Percentiles rank a stretch among this genome's conserved stretches.
phyloP scores from a whole-genome alignment of 2,329 filamentous ascomycete species.

The Fusarium musae region DNA sequence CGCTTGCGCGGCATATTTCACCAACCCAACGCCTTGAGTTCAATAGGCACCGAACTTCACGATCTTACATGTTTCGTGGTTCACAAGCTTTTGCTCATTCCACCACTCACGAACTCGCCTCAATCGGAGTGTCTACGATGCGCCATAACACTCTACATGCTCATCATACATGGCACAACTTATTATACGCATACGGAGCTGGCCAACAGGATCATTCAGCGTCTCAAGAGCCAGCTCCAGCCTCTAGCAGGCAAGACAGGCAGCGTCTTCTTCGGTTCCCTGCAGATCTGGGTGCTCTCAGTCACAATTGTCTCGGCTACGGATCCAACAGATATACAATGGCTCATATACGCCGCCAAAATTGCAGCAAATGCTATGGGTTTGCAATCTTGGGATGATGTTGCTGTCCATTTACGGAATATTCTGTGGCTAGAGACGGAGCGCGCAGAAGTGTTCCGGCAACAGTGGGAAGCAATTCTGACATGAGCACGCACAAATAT shows the following conservation, averaged over 20 bases:
- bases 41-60: slow-evolving; percentile 59
- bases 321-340: slow-evolving; percentile 43
- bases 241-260: slow-evolving; percentile 1
- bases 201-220: slow-evolving; percentile 48
- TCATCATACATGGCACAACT: slow-evolving; percentile 64
- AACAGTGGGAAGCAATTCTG: slow-evolving; percentile 30
- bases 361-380: slow-evolving; percentile 5
- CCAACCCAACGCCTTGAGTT: slow-evolving; percentile 36
- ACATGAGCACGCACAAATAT: not conserved
- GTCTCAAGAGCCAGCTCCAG: slow-evolving; percentile 48
- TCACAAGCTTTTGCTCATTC: slow-evolving; percentile 57
- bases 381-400: slow-evolving; percentile 29
- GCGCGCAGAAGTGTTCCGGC: slow-evolving; percentile 18
- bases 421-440: slow-evolving; percentile 36
- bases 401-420: slow-evolving; percentile 18
- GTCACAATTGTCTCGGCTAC: slow-evolving; percentile 53
- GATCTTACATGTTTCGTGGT: slow-evolving; percentile 66
- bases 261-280: slow-evolving; percentile 24
- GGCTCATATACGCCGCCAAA: slow-evolving; percentile 45
- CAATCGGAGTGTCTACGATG: slow-evolving; percentile 58
- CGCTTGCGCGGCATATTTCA: slow-evolving; percentile 59
- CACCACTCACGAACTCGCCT: slow-evolving; percentile 3
- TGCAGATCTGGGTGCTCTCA: slow-evolving; percentile 56
- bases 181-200: slow-evolving; percentile 64
- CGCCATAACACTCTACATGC: slow-evolving; percentile 61